Percentiles rank a stretch among this genome's conserved stretches.
These are phyloP conservation scores for Ustilago bromivora DNA, from an alignment of 1,284 basidiomycete genomes.

Conservation along the genomic window DNA sequence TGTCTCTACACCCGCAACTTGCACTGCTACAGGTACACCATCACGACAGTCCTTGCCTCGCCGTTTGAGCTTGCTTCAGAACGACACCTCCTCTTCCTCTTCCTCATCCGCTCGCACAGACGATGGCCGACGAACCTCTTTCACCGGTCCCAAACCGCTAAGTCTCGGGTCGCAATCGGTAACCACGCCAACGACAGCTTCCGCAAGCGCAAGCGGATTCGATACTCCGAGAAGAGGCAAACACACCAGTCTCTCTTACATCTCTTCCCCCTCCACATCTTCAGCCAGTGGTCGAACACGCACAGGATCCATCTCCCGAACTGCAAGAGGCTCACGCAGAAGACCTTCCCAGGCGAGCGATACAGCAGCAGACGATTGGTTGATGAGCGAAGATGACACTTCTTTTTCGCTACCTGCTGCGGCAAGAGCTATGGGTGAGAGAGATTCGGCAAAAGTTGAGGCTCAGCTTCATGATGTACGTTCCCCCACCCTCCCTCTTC, in stretches of 20 bases:
- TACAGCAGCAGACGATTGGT: constrained; percentile 45
- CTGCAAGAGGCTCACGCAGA: constrained; percentile 10
- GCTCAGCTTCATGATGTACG: constrained; percentile 57
- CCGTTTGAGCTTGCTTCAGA: constrained; percentile 30
- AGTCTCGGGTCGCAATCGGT: constrained; percentile 28
- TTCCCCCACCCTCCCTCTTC: neutral
- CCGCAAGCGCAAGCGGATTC: neutral
- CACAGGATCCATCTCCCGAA: constrained; percentile 28
- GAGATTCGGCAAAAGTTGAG: constrained; percentile 51
- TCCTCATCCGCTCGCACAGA: constrained; percentile 5
- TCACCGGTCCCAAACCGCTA: constrained; percentile 29
- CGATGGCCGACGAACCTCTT: constrained; percentile 22
- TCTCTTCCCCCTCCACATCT: constrained; percentile 39
- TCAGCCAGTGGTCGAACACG: constrained; percentile 15
- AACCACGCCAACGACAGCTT: neutral
- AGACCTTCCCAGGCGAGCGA: constrained; percentile 31
- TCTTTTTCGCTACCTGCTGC: constrained; percentile 10
- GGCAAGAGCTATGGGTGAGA: constrained; percentile 40
- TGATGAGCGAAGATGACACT: constrained; percentile 48
- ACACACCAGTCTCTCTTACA: constrained; percentile 43
- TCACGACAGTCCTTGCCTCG: constrained; percentile 28
- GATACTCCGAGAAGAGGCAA: constrained; percentile 39
- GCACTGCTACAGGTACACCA: constrained; percentile 14
- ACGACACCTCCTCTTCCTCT: constrained; percentile 20
- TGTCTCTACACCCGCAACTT: constrained; percentile 2